Percentiles rank a stretch among this genome's conserved stretches.
These are phyloP conservation scores for Magnusiomyces tetraspermus DNA, from an alignment of 1,139 yeast species.

Conservation along the genomic window DNA sequence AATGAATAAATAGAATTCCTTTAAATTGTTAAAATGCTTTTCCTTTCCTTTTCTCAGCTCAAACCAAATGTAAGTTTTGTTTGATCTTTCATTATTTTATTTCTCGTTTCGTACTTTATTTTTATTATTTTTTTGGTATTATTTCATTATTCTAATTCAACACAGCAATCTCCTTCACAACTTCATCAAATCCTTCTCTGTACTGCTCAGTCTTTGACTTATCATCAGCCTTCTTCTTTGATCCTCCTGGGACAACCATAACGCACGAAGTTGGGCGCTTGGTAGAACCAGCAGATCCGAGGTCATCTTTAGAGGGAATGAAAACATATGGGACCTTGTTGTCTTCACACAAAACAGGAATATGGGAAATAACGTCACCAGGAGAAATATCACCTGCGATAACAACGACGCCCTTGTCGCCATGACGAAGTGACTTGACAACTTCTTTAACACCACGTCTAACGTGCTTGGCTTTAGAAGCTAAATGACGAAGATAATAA, in stretches of 20 bases:
- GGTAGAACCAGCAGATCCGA: slow-evolving; percentile 98
- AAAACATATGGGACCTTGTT: slow-evolving; percentile 80
- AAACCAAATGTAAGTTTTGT: too few relatives aligned
- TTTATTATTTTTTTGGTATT: background rate
- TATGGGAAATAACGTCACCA: slow-evolving; percentile 90
- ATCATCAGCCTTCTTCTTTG: slow-evolving; percentile 57
- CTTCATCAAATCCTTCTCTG: slow-evolving; percentile 86
- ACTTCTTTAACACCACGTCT: slow-evolving; percentile 99
- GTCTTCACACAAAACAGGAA: slow-evolving; percentile 97
- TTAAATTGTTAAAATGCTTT: too few relatives aligned
- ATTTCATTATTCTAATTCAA: slow-evolving; percentile 4
- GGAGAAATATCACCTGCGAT: slow-evolving; percentile 98
- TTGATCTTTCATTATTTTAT: background rate
- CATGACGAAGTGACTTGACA: slow-evolving; percentile 93
- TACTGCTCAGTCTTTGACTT: slow-evolving; percentile 67
- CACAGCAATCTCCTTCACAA: slow-evolving; percentile 73
- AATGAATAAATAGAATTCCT: background rate
- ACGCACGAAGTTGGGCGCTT: slow-evolving; percentile 98
- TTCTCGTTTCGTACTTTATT: background rate
- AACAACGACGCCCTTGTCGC: slow-evolving; percentile 92
- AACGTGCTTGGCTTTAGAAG: slow-evolving; percentile 95
- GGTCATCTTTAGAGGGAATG: slow-evolving; percentile 94
- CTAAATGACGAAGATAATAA: too few relatives aligned
- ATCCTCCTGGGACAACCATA: slow-evolving; percentile 95
- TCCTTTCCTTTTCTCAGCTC: too few relatives aligned